A percentile compares a stretch with the other conserved stretches of the same genome.
phyloP scores from a whole-genome alignment of 495 filamentous ascomycete species.

The Hypoxylon subgilvum region DNA sequence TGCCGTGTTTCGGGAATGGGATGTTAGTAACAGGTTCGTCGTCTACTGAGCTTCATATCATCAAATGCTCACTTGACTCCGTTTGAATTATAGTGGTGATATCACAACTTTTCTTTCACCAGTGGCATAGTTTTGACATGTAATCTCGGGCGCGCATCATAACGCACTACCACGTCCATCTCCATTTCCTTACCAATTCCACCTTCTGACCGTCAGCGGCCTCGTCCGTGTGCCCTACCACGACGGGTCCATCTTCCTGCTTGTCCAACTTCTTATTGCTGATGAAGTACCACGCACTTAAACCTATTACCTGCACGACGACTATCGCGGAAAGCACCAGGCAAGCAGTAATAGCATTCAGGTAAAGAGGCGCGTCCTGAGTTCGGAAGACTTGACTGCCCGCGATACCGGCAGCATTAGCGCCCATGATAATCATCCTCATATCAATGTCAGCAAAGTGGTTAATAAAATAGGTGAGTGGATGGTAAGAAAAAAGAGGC shows the following conservation, averaged over 20 bases:
- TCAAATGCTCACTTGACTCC: neutral
- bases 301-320: slow-evolving; percentile 15
- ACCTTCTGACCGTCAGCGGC: slow-evolving; percentile 16
- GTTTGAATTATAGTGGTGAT: neutral
- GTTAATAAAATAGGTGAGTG: neutral
- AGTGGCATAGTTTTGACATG: too few species aligned
- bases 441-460: slow-evolving; percentile 2
- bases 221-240: slow-evolving; percentile 19
- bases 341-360: slow-evolving; percentile 24
- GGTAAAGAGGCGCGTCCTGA: slow-evolving; percentile 58
- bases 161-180: slow-evolving; percentile 26
- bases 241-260: slow-evolving; percentile 15
- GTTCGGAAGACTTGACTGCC: slow-evolving; percentile 62
- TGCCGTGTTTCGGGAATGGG: too few species aligned
- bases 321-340: slow-evolving; percentile 21
- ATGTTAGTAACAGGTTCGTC: too few species aligned
- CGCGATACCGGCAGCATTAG: slow-evolving; percentile 59
- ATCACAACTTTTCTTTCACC: neutral
- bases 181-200: slow-evolving; percentile 31
- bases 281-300: slow-evolving; percentile 19
- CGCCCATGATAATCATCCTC: slow-evolving; percentile 61
- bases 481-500: slow-evolving; percentile 3
- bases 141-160: neutral
- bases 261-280: slow-evolving; percentile 27
- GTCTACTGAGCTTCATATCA: too few species aligned